Percentiles rank a stretch among this genome's conserved stretches.
phyloP scores from a whole-genome alignment of 176 grass and related monocot species.

The Oryza glaberrima region DNA sequence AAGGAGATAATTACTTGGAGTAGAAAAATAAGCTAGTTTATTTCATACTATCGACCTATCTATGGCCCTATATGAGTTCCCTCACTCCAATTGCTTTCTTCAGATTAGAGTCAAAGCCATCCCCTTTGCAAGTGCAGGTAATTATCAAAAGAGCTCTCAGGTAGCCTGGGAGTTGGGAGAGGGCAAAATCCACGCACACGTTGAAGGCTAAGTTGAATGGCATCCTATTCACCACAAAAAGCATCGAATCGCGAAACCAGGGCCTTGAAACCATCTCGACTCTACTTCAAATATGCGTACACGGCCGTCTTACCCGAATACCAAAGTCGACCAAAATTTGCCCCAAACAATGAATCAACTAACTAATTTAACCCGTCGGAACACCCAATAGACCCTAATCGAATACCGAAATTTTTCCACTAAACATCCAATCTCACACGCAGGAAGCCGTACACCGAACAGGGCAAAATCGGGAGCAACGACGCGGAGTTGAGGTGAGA shows the following conservation, averaged over 20 bases:
- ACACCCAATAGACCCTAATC: not conserved
- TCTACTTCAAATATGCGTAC: not conserved
- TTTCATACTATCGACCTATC: not conserved
- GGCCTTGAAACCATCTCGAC: not conserved
- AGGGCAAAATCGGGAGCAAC: not conserved
- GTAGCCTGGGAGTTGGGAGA: not conserved
- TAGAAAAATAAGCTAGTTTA: not conserved
- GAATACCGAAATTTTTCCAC: not conserved
- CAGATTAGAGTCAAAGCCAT: not conserved
- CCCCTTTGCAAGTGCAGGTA: not conserved
- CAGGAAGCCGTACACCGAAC: not conserved
- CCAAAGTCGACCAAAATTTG: constrained; percentile 6
- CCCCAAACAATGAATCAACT: not conserved
- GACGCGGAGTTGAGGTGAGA: not conserved
- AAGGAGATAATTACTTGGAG: constrained; percentile 20
- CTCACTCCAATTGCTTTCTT: constrained; percentile 4
- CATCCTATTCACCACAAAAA: constrained; percentile 1
- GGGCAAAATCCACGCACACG: not conserved
- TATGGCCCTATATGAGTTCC: not conserved
- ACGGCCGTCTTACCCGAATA: not conserved
- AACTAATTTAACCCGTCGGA: not conserved
- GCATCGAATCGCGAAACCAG: not conserved
- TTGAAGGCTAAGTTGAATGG: not conserved
- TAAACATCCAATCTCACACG: not conserved
- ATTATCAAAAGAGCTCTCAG: not conserved